These are phyloP conservation scores for Pyrus pyrifolia DNA, from an alignment of 306 rosid genomes.

Conservation along the genomic window DNA sequence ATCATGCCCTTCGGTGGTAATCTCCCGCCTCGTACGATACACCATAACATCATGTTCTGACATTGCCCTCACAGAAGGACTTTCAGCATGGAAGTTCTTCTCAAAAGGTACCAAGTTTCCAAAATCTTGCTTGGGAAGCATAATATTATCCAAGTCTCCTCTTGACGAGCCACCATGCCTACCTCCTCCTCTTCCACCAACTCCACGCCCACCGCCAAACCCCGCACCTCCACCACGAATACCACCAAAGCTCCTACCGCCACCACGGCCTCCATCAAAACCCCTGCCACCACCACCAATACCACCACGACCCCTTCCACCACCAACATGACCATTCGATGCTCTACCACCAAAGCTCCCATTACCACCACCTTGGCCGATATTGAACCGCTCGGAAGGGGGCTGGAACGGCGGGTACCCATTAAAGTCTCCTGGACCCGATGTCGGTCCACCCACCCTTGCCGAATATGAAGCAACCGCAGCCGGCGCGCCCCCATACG, in stretches of 20 bases:
- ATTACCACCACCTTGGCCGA: constrained; percentile 48
- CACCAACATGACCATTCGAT: not conserved
- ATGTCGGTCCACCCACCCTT: constrained; percentile 33
- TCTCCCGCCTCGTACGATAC: constrained; percentile 59
- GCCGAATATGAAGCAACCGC: constrained; percentile 26
- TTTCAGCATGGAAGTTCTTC: constrained; percentile 72
- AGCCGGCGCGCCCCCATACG: constrained; percentile 31
- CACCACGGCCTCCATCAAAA: constrained; percentile 22
- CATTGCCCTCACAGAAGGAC: constrained; percentile 55
- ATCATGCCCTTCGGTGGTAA: constrained; percentile 80
- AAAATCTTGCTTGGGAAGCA: constrained; percentile 78
- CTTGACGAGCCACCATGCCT: constrained; percentile 56
- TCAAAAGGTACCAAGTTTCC: constrained; percentile 76
- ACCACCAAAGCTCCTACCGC: constrained; percentile 35
- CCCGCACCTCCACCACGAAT: constrained; percentile 26
- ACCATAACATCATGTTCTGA: constrained; percentile 57
- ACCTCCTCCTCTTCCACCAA: constrained; percentile 53
- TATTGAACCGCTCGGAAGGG: constrained; percentile 53
- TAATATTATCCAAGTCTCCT: constrained; percentile 66
- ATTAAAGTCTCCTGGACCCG: constrained; percentile 22
- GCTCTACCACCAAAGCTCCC: constrained; percentile 1
- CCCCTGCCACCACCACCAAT: constrained; percentile 8
- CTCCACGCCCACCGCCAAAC: constrained; percentile 29
- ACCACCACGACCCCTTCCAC: constrained; percentile 25
- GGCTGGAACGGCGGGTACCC: constrained; percentile 55